Evolutionary conservation across 768 basidiomycete species (phyloP), one percentile per base, ranked within the genome.

Genomic region (Leucocoprinus birnbaumii): DNA sequence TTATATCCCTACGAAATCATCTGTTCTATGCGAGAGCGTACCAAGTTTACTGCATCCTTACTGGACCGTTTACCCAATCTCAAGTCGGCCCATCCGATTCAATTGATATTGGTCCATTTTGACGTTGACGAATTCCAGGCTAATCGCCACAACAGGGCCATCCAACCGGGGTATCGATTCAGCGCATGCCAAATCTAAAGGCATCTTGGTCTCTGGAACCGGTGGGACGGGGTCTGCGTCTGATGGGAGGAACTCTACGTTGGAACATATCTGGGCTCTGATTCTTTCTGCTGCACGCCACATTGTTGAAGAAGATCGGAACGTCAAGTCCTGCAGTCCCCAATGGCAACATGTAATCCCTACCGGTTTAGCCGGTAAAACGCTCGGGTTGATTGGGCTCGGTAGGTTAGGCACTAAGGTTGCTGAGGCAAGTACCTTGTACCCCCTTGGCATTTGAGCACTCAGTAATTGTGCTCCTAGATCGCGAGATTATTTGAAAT

Each of bases 1-100:
- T 71, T 87, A 40, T 60, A 73, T 45, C 71, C 75, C 1, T 86
- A 80, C 64, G 65, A 79, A 4, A 76, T 89, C 41, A 72, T 87
- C 19, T 82, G 80, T 63, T 75, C 84, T 3, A 87, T 87, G 85
- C 72, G 86, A 48, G 86, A 87, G 60, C 71, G 86, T 26, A 87
- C 86, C 0, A 80, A 78, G 53, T 80, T 89, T 62, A 63, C 73
- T 6, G 64, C 70, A 5, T 68, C 74, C 0, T 58, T 85, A 9
- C 63, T 89, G 42, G 77, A 77, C 51, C 71, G 73, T 42, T 70
- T 89, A 31, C 85, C 85, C 6, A 82, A 82, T 46, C 73, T 89
- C 42, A 76, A 73, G 70, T 75, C 34, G 26, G 70, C 35, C n/a
- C 21, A 11, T 31, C 31, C 11, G 2, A 16, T 48, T 10, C 27